A percentile compares a stretch with the other conserved stretches of the same genome.
Evolutionary conservation across 1,139 yeast species (phyloP).

Genomic region (Candida tropicalis): DNA sequence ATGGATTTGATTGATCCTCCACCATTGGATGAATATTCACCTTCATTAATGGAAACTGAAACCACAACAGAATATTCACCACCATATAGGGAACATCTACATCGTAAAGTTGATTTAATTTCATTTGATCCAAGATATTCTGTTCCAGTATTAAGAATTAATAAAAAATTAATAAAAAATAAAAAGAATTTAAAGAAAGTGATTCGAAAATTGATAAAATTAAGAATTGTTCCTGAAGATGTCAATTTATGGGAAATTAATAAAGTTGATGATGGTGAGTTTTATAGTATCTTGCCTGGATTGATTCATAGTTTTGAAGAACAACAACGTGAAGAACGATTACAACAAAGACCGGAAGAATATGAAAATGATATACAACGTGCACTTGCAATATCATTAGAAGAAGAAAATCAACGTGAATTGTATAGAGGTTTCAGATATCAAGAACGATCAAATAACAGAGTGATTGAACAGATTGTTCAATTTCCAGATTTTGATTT

Average conservation of each 20-base stretch:
- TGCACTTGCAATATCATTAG: conserved; percentile 15
- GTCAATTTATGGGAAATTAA: conserved; percentile 41
- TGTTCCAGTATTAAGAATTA: conserved; percentile 40
- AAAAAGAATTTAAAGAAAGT: conserved; percentile 28
- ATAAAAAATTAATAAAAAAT: conserved; percentile 32
- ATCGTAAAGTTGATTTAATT: conserved; percentile 37
- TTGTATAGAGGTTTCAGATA: conserved; percentile 15
- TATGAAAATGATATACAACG: conserved; percentile 13
- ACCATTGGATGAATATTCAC: conserved; percentile 24
- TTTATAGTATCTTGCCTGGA: conserved; percentile 36
- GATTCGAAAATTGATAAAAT: conserved; percentile 29
- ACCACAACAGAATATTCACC: conserved; percentile 32
- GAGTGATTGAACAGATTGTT: conserved; percentile 8
- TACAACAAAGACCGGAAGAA: conserved; percentile 7
- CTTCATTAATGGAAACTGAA: background rate
- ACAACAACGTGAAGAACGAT: conserved; percentile 6
- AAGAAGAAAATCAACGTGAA: conserved; percentile 13
- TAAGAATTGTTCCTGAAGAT: conserved; percentile 34
- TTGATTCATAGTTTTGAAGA: conserved; percentile 20
- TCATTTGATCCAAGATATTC: conserved; percentile 46
- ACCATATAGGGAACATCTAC: conserved; percentile 41
- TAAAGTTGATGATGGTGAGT: conserved; percentile 41
- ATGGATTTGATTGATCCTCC: conserved; percentile 17
- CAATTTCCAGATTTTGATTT: conserved; percentile 7
- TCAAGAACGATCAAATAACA: conserved; percentile 1